These are phyloP conservation scores for Phytopythium oedochilum DNA, from an alignment of 352 stramenopile species.

Conservation along the genomic window DNA sequence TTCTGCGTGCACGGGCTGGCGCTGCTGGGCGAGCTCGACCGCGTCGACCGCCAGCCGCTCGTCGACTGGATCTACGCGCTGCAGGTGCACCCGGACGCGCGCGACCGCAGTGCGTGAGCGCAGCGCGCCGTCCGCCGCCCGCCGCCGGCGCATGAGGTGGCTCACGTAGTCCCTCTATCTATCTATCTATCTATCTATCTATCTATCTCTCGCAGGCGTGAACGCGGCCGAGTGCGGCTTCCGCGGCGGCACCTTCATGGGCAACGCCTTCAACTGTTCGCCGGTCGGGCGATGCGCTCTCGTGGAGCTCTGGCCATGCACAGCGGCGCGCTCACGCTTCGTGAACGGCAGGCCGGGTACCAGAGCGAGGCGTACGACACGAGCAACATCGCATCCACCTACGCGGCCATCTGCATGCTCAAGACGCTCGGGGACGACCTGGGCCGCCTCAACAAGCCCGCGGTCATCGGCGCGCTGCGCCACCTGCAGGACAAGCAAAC, in stretches of 20 bases:
- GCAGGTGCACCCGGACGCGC: constrained; percentile 67
- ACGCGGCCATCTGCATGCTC: constrained; percentile 78
- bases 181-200: no score
- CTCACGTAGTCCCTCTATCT: no score
- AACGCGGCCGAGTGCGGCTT: constrained; percentile 76
- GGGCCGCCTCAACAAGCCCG: constrained; percentile 61
- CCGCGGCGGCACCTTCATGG: constrained; percentile 58
- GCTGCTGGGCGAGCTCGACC: constrained; percentile 71
- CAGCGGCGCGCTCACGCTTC: no score
- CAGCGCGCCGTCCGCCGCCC: no score
- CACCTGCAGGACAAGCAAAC: constrained; percentile 71
- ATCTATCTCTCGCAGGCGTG: no score
- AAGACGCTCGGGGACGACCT: constrained; percentile 84
- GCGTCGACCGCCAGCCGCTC: constrained; percentile 59
- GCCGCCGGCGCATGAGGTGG: no score
- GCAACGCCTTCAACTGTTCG: constrained; percentile 46
- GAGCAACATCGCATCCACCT: constrained; percentile 84
- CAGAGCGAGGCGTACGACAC: constrained; percentile 75
- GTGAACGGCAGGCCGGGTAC: constrained; percentile 31
- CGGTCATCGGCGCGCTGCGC: constrained; percentile 56
- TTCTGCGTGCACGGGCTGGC: constrained; percentile 84
- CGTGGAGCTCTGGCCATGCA: background rate
- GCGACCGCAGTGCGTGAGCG: constrained; percentile 35
- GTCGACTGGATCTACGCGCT: constrained; percentile 87
- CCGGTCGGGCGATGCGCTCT: constrained; percentile 12